Conservation (phyloP, 2,329 filamentous ascomycete genomes). For the Metarhizium anisopliae region DNA sequence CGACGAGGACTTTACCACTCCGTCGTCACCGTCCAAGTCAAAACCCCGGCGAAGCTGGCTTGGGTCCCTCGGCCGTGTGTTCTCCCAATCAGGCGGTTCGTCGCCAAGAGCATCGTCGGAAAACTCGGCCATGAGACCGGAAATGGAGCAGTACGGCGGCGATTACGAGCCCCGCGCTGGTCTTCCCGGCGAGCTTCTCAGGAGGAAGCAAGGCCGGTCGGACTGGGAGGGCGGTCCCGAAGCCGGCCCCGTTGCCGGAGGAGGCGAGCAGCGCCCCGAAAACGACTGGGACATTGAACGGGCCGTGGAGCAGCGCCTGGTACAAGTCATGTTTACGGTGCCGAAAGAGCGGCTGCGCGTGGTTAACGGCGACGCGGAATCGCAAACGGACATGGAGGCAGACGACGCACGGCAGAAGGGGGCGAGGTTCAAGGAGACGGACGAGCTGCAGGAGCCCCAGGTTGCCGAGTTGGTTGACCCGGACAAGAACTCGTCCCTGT, state of each 20-base stretch:
- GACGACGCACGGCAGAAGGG: conserved; percentile 1
- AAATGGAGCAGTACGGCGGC: conserved; percentile 22
- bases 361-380: conserved; percentile 67
- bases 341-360: conserved; percentile 78
- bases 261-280: conserved; percentile 31
- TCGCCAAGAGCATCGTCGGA: conserved; percentile 5
- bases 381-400: conserved; percentile 2
- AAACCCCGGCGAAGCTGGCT: conserved; percentile 56
- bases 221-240: conserved; percentile 37
- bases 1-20: conserved; percentile 25
- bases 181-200: conserved; percentile 38
- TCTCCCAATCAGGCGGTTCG: conserved; percentile 33
- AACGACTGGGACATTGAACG: conserved; percentile 73
- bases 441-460: conserved; percentile 16
- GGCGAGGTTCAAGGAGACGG: not conserved
- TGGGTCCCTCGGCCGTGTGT: conserved; percentile 57
- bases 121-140: conserved; percentile 20
- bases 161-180: conserved; percentile 37
- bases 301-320: conserved; percentile 60
- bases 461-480: conserved; percentile 34
- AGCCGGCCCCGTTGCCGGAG: conserved; percentile 18
- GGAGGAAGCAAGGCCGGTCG: conserved; percentile 45
- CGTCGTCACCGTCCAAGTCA: conserved; percentile 47
- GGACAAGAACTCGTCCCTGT: not conserved
- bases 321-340: conserved; percentile 89